Evolutionary conservation across 2,329 filamentous ascomycete species (phyloP), one percentile per base, ranked within the genome.

Genomic region (Cadophora sp.): DNA sequence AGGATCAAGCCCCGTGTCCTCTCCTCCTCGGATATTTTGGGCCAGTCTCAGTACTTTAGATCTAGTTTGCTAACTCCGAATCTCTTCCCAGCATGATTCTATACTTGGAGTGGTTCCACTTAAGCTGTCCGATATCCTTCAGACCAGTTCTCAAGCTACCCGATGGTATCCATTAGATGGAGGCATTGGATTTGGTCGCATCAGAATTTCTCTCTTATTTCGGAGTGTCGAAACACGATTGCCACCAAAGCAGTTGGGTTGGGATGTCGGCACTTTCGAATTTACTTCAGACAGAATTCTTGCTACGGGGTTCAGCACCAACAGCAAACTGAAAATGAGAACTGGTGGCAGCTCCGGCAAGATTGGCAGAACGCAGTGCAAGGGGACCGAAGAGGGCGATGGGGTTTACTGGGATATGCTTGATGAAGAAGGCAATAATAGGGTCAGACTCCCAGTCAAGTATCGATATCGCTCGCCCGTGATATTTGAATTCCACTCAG

Each of bases 161-260:
- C 96, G 94, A 67, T 97, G 94, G 94, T 98, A 97, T 77, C 95
- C 96, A n/a, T 85, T 99, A 0, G 94, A 97, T 76, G 96, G 95
- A 24, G 96, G 96, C 13, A 90, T 98, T 70, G 92, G 96, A 0
- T 98, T 96, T 71, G 96, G 96, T 47, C 91, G 95, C 8, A 86
- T 97, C 67, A 90, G 94, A 48, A 91, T 99, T 72, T 97, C 93
- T 0, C 80, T 98, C 3, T 85, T 98, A 3, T 97, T 97, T 86
- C 90, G 95, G 33, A 94, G 92, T 33, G 87, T 97, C 51, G 94
- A 97, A 78, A 91, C 95, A 62, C 89, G 89, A 55, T 83, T 98
- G 1, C 94, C 94, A n/a, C 91, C 91, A 0, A 82, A 89, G 48
- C 91, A 97, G 79, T 85, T 97, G 4, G 94, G 95, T 11, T 98